Conservation (phyloP, 1,139 yeast species). For the Pichia cactophila region DNA sequence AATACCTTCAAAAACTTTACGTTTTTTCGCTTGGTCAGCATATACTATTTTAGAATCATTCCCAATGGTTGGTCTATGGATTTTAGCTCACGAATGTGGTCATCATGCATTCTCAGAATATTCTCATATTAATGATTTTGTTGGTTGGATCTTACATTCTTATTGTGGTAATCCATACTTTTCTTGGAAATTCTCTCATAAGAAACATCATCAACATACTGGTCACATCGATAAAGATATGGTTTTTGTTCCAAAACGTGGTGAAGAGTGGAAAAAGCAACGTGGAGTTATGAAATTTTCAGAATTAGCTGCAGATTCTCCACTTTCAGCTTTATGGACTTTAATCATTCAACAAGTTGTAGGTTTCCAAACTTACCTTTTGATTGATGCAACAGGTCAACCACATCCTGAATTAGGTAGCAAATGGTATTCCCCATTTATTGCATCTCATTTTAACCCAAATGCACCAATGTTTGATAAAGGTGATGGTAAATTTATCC, state of each 20-base stretch:
- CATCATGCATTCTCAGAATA: constrained; percentile 79
- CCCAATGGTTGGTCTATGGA: constrained; percentile 79
- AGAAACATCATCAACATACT: constrained; percentile 84
- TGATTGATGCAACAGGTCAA: constrained; percentile 75
- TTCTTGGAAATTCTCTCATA: constrained; percentile 78
- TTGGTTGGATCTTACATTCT: constrained; percentile 81
- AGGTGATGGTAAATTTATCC: constrained; percentile 60
- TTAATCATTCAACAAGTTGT: constrained; percentile 66
- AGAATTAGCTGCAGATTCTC: constrained; percentile 68
- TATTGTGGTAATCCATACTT: constrained; percentile 75
- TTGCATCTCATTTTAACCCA: constrained; percentile 63
- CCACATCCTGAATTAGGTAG: constrained; percentile 37
- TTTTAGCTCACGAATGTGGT: constrained; percentile 86
- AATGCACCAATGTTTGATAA: constrained; percentile 64
- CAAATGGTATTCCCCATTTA: constrained; percentile 33
- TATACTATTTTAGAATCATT: constrained; percentile 32
- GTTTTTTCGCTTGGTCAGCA: constrained; percentile 51
- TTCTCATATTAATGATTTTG: constrained; percentile 58
- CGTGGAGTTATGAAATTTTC: constrained; percentile 36
- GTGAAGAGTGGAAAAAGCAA: constrained; percentile 43
- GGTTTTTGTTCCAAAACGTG: constrained; percentile 66
- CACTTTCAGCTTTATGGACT: constrained; percentile 49
- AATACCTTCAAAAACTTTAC: constrained; percentile 35
- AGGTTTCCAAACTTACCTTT: constrained; percentile 64
- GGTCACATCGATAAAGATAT: constrained; percentile 76